Base-by-base conservation (phyloP, 352 stramenopile genomes). In the Sclerospora graminicola region DNA sequence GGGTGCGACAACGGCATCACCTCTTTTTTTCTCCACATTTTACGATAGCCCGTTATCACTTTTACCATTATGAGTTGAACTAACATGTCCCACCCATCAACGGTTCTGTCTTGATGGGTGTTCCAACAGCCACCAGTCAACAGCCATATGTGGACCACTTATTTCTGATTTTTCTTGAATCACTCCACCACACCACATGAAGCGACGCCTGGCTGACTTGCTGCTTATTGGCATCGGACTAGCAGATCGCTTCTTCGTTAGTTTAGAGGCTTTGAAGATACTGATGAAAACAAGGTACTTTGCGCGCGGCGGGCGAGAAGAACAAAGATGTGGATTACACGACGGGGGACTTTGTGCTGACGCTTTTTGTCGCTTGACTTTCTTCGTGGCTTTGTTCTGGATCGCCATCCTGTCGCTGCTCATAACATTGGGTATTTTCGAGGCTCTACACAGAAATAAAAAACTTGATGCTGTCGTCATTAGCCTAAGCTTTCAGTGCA, bases 361-460 rank as follows among this genome's bases (percentile, higher is more conserved):
- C 63, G 26, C 45, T 73, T 42, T 82, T n/a, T 53, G 60, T 13
- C 74, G 74, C 41, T 77, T 73, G 41, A 54, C 58, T 38, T 80
- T 86, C 54, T 84, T 84, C 63, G 82, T 81, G 66, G 84, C 74
- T 30, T 46, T 86, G 27, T 86, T 71, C 41, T 86, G 74, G 74
- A 64, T 83, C 53, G 46, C 67, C 27, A 84, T 67, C 38, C 60
- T 86, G 21, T 86, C 74, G 59, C 48, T 84, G 57, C 63, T 84
- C 48, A 71, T 86, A 63, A 67, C 70, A 31, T 44, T 81, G 15
- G 69, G 70, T 31, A 71, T 60, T 20, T 40, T 81, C 31, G 68
- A 86, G 32, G 52, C 61, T 20, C 63, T 84, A 8, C 66, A 82
- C 39, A 48, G 68, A 27, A 60, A 59, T n/a, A 2, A 60, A 62